Percentiles rank a stretch among this genome's conserved stretches.
Conservation (phyloP, 768 basidiomycete genomes). For the Pleurotus salmoneostramineus region DNA sequence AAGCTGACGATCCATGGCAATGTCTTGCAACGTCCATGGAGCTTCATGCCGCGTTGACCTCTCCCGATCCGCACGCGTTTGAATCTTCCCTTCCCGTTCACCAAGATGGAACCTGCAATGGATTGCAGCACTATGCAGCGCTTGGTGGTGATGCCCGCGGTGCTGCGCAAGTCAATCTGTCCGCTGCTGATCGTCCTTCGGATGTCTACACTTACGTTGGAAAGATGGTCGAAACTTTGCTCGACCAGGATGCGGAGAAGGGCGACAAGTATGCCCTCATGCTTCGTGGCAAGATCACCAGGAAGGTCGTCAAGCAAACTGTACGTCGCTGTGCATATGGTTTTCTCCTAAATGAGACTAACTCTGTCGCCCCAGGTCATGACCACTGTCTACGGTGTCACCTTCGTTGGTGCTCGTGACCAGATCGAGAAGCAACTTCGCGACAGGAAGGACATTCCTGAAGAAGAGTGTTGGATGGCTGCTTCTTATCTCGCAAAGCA, state of each 20-base stretch:
- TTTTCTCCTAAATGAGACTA: background rate
- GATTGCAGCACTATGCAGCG: slow-evolving; percentile 97
- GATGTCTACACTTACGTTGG: slow-evolving; percentile 96
- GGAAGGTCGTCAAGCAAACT: slow-evolving; percentile 98
- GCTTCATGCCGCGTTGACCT: slow-evolving; percentile 74
- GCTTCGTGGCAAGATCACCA: slow-evolving; percentile 72
- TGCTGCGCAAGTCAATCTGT: slow-evolving; percentile 90
- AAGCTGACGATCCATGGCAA: slow-evolving; percentile 97
- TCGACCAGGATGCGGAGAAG: slow-evolving; percentile 51
- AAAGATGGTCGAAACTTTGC: slow-evolving; percentile 70
- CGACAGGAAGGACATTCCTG: slow-evolving; percentile 66
- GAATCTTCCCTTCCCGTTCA: slow-evolving; percentile 83
- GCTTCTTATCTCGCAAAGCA: slow-evolving; percentile 80
- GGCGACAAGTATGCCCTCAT: slow-evolving; percentile 54
- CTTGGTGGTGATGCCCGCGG: slow-evolving; percentile 90
- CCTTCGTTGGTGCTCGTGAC: slow-evolving; percentile 89
- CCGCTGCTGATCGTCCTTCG: slow-evolving; percentile 78
- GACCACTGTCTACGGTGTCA: slow-evolving; percentile 99
- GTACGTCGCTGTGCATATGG: slow-evolving; percentile 35
- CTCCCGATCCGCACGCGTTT: slow-evolving; percentile 57
- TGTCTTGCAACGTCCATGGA: slow-evolving; percentile 93
- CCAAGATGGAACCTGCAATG: slow-evolving; percentile 98
- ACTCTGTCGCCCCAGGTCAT: slow-evolving; percentile 58
- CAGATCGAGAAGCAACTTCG: slow-evolving; percentile 90
- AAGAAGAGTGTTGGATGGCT: slow-evolving; percentile 70